phyloP scores from a whole-genome alignment of 2,329 filamentous ascomycete species.

The Claviceps africana region DNA sequence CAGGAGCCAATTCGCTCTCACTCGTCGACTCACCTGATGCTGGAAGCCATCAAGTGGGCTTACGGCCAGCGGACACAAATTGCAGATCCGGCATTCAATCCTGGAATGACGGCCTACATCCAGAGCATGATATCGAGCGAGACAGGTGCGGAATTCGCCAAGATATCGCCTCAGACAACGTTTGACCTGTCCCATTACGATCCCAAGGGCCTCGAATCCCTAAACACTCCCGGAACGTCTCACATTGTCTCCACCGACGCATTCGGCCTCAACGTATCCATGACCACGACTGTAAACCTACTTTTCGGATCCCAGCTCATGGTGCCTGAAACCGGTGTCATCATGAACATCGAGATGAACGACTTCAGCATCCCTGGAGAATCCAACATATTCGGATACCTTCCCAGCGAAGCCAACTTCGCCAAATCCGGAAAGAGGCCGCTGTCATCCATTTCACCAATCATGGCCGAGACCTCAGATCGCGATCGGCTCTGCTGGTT shows the following conservation, averaged over 20 bases:
- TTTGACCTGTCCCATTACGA: conserved; percentile 29
- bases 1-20: conserved; percentile 37
- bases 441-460: conserved; percentile 61
- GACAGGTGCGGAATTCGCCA: conserved; percentile 38
- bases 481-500: conserved; percentile 64
- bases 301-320: conserved; percentile 64
- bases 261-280: conserved; percentile 56
- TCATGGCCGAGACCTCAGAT: conserved; percentile 60
- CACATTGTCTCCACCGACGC: conserved; percentile 55
- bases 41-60: conserved; percentile 71
- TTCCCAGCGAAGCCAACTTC: conserved; percentile 61
- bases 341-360: conserved; percentile 51
- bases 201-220: conserved; percentile 29
- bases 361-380: conserved; percentile 66
- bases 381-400: conserved; percentile 63
- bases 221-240: conserved; percentile 52
- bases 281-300: conserved; percentile 72
- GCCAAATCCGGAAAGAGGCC: conserved; percentile 65
- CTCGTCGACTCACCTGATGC: conserved; percentile 62
- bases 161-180: conserved; percentile 28
- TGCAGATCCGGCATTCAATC: conserved; percentile 62
- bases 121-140: conserved; percentile 49
- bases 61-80: conserved; percentile 62
- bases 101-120: conserved; percentile 45
- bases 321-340: conserved; percentile 68